Conservation (phyloP, 2,329 filamentous ascomycete species). For the Arthroderma uncinatum region DNA sequence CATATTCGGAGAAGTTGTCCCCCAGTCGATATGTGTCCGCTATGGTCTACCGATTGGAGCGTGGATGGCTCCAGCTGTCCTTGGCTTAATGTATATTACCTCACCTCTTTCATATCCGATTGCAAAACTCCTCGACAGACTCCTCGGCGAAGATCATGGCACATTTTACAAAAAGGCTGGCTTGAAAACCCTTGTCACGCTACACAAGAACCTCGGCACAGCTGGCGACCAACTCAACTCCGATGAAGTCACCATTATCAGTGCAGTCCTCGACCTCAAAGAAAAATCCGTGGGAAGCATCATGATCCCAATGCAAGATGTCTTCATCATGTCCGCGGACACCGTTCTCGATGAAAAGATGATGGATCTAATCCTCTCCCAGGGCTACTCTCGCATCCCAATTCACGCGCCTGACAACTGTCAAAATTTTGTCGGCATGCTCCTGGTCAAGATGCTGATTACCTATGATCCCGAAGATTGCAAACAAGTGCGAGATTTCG, state of each 20-base stretch:
- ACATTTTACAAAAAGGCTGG: conserved; percentile 98
- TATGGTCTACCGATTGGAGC: conserved; percentile 92
- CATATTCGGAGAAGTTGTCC: conserved; percentile 94
- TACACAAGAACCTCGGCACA: conserved; percentile 74
- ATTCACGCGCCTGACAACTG: conserved; percentile 78
- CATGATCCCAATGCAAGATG: conserved; percentile 98
- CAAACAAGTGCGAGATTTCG: conserved; percentile 77
- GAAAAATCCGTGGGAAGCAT: conserved; percentile 90
- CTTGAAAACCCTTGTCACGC: conserved; percentile 85
- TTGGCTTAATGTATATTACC: conserved; percentile 83
- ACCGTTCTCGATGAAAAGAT: conserved; percentile 84
- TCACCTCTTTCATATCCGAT: conserved; percentile 86
- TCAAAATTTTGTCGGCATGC: conserved; percentile 90
- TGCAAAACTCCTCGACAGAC: conserved; percentile 84
- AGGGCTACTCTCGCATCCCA: conserved; percentile 90
- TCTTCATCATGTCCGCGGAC: conserved; percentile 93
- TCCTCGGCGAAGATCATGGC: conserved; percentile 88
- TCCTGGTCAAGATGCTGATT: conserved; percentile 95
- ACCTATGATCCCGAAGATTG: conserved; percentile 95
- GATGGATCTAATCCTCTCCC: conserved; percentile 86
- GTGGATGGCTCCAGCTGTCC: conserved; percentile 80
- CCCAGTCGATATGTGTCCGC: conserved; percentile 90
- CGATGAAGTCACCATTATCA: conserved; percentile 98
- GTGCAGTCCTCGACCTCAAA: conserved; percentile 88
- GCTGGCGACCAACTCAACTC: conserved; percentile 81